Conservation (phyloP, 164 flowering plant genomes). For the Stephania japonica region DNA sequence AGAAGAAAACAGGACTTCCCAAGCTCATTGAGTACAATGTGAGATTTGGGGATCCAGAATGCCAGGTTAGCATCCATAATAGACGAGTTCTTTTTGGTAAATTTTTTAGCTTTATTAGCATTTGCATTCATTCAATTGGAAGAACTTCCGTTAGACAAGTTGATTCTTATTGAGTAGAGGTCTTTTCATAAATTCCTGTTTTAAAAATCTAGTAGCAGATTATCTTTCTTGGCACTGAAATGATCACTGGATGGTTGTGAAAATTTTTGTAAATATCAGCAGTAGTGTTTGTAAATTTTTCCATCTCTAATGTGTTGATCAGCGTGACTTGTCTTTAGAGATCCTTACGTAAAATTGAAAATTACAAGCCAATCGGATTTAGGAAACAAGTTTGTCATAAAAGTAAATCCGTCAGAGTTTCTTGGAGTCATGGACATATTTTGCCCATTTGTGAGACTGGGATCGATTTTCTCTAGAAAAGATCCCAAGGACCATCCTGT, state of each 20-base stretch:
- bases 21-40: constrained; percentile 95
- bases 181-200: not conserved
- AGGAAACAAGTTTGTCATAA: too few relatives aligned
- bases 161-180: not conserved
- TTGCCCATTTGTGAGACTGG: too few relatives aligned
- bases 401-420: too few relatives aligned
- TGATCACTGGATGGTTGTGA: not conserved
- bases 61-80: constrained; percentile 64
- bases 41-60: constrained; percentile 98
- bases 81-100: not conserved
- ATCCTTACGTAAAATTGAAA: too few relatives aligned
- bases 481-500: not conserved
- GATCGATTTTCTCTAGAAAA: not conserved
- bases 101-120: not conserved
- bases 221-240: not conserved
- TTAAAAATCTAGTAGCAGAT: not conserved
- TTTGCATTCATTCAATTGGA: not conserved
- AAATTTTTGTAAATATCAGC: not conserved
- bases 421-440: too few relatives aligned
- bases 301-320: too few relatives aligned
- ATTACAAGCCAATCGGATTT: too few relatives aligned
- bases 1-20: constrained; percentile 81
- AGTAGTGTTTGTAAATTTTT: not conserved
- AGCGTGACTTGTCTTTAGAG: too few relatives aligned
- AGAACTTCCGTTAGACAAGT: not conserved